Evolutionary conservation across 768 basidiomycete genomes (phyloP), one percentile per base, ranked within the genome.

Genomic region (Filobasidium floriforme): DNA sequence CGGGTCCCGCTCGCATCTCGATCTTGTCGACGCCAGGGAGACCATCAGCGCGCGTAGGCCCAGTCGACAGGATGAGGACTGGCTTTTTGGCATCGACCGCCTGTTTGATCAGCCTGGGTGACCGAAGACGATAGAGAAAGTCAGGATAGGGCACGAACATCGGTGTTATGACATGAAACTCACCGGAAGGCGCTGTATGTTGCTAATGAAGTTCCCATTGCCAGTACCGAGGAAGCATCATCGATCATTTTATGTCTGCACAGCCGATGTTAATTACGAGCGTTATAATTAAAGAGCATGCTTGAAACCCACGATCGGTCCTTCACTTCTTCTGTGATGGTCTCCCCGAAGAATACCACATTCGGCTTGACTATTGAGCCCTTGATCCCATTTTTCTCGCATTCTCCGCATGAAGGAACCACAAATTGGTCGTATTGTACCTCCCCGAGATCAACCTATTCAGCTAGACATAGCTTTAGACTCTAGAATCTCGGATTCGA

Each of bases 161-260:
- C 41, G 14, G 9, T 44, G 28, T 43, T 18, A 62, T 28, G 59
- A 32, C 2, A 15, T 49, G 37, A 46, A 63, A 40, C 80, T 28
- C 70, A 89, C 89, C 89, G 83, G 79, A 88, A 96, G 1, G 92
- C 91, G 7, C 90, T 92, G 79, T 89, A 96, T 0, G 93, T 97
- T 0, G 94, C 92, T 29, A 96, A 84, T 0, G 90, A 92, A 0
- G 92, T 93, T 41, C 93, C 94, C 43, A 94, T 80, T 46, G 94
- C 80, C 54, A 98, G 84, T 0, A 97, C 77, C 54, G 85, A 82
- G 61, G 89, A 87, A 24, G 85, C 80, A 9, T 76, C 73, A 66
- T 87, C 84, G 44, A 93, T 73, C 40, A 70, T 66, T 15, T 68
- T 44, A 26, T 59, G 37, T 29, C 69, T 69, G 64, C 15, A 37